A percentile compares a stretch with the other conserved stretches of the same genome.
phyloP scores from a whole-genome alignment of 139 green algal species.

The Nannochloris sp. region DNA sequence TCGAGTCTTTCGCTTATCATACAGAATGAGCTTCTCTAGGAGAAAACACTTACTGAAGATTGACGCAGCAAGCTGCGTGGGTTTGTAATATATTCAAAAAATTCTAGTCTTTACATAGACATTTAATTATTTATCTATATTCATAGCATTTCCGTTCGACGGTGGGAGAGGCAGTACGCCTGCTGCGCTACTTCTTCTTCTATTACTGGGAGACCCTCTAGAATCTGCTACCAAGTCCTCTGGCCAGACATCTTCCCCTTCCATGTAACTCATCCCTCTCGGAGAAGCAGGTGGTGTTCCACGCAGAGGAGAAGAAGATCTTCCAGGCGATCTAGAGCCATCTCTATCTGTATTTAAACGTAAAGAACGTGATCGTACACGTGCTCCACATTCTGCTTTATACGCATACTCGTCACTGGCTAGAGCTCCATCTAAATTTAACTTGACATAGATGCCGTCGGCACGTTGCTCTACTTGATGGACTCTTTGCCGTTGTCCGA shows the following conservation, averaged over 20 bases:
- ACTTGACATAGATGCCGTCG: slow-evolving; percentile 23
- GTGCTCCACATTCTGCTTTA: slow-evolving; percentile 13
- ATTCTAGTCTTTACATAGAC: neutral
- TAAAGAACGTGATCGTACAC: neutral
- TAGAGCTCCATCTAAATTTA: slow-evolving; percentile 26
- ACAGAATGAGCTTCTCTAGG: too few relatives aligned
- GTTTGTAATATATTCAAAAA: neutral
- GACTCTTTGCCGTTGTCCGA: slow-evolving; percentile 29
- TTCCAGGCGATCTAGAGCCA: neutral
- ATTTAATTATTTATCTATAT: neutral
- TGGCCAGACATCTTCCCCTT: slow-evolving; percentile 18
- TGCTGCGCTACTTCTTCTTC: too few relatives aligned
- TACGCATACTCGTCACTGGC: slow-evolving; percentile 34
- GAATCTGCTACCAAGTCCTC: slow-evolving; percentile 6
- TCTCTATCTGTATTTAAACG: neutral
- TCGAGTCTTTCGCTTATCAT: too few relatives aligned
- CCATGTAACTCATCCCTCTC: neutral
- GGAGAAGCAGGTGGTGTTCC: neutral
- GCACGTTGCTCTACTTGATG: slow-evolving; percentile 27
- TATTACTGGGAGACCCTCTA: too few relatives aligned
- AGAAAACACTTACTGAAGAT: too few relatives aligned
- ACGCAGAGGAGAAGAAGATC: neutral
- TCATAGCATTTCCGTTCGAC: neutral
- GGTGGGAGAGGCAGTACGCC: too few relatives aligned
- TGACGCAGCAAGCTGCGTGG: too few relatives aligned